A percentile compares a stretch with the other conserved stretches of the same genome.
Conservation (phyloP, 75 land plant species). For the Pseudotsuga menziesii region DNA sequence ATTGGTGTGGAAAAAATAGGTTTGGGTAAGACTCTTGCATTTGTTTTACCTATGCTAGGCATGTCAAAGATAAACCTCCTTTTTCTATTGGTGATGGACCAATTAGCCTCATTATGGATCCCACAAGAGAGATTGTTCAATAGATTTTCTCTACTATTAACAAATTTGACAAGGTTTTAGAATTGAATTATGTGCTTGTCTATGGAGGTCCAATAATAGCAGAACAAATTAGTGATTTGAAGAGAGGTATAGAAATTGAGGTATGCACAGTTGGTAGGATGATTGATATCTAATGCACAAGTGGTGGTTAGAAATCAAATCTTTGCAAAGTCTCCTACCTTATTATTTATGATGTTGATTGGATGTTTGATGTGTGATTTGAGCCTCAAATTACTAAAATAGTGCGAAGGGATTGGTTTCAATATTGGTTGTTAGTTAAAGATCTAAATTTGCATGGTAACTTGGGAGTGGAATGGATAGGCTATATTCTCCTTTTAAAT, state of each 20-base stretch:
- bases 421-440: too few species aligned
- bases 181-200: slow-evolving; percentile 80
- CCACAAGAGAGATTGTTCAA: slow-evolving; percentile 96
- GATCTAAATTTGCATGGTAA: too few species aligned
- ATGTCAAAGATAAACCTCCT: slow-evolving; percentile 89
- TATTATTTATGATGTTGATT: slow-evolving; percentile 95
- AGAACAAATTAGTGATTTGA: slow-evolving; percentile 91
- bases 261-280: slow-evolving; percentile 93
- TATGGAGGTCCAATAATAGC: slow-evolving; percentile 98
- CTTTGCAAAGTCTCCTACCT: slow-evolving; percentile 79
- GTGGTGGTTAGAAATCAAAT: slow-evolving; percentile 89
- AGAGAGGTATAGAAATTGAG: slow-evolving; percentile 81
- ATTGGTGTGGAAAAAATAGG: slow-evolving; percentile 94
- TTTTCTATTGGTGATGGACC: slow-evolving; percentile 84
- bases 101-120: slow-evolving; percentile 90
- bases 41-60: slow-evolving; percentile 94
- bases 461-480: too few species aligned
- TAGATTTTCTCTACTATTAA: slow-evolving; percentile 83
- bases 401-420: slow-evolving; percentile 21
- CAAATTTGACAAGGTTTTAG: slow-evolving; percentile 78
- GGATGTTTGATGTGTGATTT: slow-evolving; percentile 99
- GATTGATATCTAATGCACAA: slow-evolving; percentile 95
- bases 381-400: slow-evolving; percentile 97
- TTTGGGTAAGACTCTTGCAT: slow-evolving; percentile 92
- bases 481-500: too few species aligned